Base-by-base conservation (phyloP, 2,329 filamentous ascomycete species). In the Colletotrichum chrysophilum region DNA sequence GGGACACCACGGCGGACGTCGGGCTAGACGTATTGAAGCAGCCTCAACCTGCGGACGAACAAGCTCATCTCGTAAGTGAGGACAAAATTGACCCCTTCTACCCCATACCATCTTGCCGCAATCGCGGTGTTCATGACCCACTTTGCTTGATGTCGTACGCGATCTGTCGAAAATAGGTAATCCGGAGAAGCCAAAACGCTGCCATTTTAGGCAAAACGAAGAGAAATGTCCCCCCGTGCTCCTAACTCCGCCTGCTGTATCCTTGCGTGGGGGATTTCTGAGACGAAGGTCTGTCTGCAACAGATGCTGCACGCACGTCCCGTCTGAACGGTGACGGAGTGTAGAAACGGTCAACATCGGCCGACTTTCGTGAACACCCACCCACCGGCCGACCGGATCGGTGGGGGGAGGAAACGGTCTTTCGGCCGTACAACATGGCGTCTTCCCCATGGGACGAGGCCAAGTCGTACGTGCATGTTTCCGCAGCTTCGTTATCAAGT, bases 221-320 rank as follows among this genome's bases (percentile, higher is more conserved):
- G 64, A 75, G n/a, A 73, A 60, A 30, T 34, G 24, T 58, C 30
- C 28, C 55, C 30, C 43, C n/a, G n/a, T 36, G 30, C 48, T 58
- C 32, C 16, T 13, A 55, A 61, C 56, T 55, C 62, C 64, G 70
- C 56, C 62, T 28, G 73, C 70, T 34, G 34, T 73, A 75, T 58
- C 73, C 73, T 75, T 65, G 73, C 73, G 34, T 65, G 55, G 34
- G 72, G 34, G 21, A 48, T 43, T 52, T 68, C 70, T 73, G 73
- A 73, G 73, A 75, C 73, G 73, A 61, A 62, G 36, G 48, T 72
- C 52, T 52, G 62, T 66, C 56, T 75, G 69, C 68, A 61, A 66
- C 73, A 73, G 24, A 64, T 26, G 58, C 21, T 55, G 62, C n/a
- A 64, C 26, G 73, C 64, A 36, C 73, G 70, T 75, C 73, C 70